Evolutionary conservation across 1,284 basidiomycete species (phyloP).

Genomic region (Salmacisia buchloeana): DNA sequence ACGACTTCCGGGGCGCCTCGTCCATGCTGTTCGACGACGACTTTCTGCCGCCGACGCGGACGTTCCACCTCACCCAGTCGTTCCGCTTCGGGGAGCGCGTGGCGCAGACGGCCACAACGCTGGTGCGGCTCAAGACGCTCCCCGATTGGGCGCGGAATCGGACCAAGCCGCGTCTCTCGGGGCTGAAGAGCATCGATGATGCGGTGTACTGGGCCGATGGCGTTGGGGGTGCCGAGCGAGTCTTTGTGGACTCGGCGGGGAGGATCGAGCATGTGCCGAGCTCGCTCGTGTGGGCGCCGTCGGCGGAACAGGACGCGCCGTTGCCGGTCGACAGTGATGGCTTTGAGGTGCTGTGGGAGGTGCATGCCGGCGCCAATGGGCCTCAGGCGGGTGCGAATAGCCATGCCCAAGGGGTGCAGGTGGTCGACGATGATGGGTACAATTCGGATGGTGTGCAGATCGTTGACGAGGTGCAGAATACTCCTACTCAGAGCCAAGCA

Average conservation of each 20-base stretch:
- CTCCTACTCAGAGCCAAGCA: too few relatives aligned
- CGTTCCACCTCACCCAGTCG: conserved; percentile 38
- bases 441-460: too few relatives aligned
- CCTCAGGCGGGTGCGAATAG: too few relatives aligned
- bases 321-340: too few relatives aligned
- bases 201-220: neutral
- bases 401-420: too few relatives aligned
- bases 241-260: neutral
- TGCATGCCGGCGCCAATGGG: too few relatives aligned
- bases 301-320: too few relatives aligned
- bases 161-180: conserved; percentile 22
- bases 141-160: conserved; percentile 26
- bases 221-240: neutral
- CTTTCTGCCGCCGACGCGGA: conserved; percentile 28
- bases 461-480: too few relatives aligned
- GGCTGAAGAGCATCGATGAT: conserved; percentile 13
- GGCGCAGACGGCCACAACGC: conserved; percentile 30
- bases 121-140: conserved; percentile 32
- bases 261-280: neutral
- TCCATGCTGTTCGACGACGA: conserved; percentile 39
- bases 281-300: neutral
- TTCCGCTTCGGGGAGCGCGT: conserved; percentile 41
- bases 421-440: too few relatives aligned
- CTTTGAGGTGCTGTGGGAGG: too few relatives aligned
- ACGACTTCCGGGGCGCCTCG: conserved; percentile 42